A percentile compares a stretch with the other conserved stretches of the same genome.
Conservation (phyloP, 129 eudicot species). For the Pittosporum tobira region DNA sequence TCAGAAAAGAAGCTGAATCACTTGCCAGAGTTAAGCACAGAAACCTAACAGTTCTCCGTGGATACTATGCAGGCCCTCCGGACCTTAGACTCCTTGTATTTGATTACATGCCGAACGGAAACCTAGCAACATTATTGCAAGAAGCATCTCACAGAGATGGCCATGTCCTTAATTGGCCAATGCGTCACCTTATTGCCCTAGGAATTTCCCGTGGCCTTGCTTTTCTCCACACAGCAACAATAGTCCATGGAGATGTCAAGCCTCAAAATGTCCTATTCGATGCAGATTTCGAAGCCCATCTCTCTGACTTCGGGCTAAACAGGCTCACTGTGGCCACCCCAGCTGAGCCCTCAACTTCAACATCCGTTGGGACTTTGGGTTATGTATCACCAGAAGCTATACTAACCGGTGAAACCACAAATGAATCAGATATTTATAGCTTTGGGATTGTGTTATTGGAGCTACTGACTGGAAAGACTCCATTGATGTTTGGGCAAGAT, state of each 20-base stretch:
- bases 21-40: slow-evolving; percentile 78
- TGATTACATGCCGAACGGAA: slow-evolving; percentile 97
- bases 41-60: slow-evolving; percentile 76
- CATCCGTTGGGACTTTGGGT: slow-evolving; percentile 57
- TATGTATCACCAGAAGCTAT: slow-evolving; percentile 65
- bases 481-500: slow-evolving; percentile 80
- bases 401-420: slow-evolving; percentile 41
- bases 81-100: slow-evolving; percentile 60
- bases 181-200: slow-evolving; percentile 84
- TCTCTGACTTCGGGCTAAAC: slow-evolving; percentile 70
- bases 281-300: slow-evolving; percentile 92
- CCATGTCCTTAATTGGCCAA: slow-evolving; percentile 95
- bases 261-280: slow-evolving; percentile 80
- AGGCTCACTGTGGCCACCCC: slow-evolving; percentile 30
- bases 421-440: slow-evolving; percentile 80
- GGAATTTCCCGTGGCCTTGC: slow-evolving; percentile 85
- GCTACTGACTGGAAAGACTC: slow-evolving; percentile 72
- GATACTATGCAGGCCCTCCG: slow-evolving; percentile 80
- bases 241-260: slow-evolving; percentile 75
- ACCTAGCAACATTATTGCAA: slow-evolving; percentile 74
- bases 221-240: slow-evolving; percentile 49
- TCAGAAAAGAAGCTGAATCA: slow-evolving; percentile 67
- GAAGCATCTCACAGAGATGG: slow-evolving; percentile 97
- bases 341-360: slow-evolving; percentile 55
- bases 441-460: slow-evolving; percentile 84